Conservation (phyloP, 2,329 filamentous ascomycete genomes). For the Colletotrichum sp. region DNA sequence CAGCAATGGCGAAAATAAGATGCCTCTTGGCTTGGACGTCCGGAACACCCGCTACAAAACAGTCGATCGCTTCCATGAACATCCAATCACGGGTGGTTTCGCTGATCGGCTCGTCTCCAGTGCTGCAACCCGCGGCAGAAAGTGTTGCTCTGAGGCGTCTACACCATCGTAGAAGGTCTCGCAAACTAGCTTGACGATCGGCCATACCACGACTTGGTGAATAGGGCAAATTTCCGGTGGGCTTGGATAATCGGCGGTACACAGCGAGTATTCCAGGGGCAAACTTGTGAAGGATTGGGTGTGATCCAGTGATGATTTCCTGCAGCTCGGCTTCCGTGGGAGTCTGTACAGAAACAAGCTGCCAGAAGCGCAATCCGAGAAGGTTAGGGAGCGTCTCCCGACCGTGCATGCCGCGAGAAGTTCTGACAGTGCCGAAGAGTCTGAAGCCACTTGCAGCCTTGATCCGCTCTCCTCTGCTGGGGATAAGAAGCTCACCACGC, state of each 20-base stretch:
- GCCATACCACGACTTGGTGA: constrained; percentile 50
- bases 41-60: constrained; percentile 83
- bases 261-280: constrained; percentile 64
- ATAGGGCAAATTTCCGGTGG: constrained; percentile 31
- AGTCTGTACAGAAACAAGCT: constrained; percentile 71
- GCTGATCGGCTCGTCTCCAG: constrained; percentile 72
- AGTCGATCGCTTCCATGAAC: constrained; percentile 92
- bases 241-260: constrained; percentile 56
- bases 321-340: constrained; percentile 74
- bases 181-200: constrained; percentile 65
- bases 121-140: constrained; percentile 61
- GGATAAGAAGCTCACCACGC: constrained; percentile 86
- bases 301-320: constrained; percentile 73
- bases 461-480: constrained; percentile 85
- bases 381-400: constrained; percentile 73
- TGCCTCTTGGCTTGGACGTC: constrained; percentile 64
- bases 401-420: constrained; percentile 70
- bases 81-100: constrained; percentile 80
- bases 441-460: constrained; percentile 85
- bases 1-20: constrained; percentile 75
- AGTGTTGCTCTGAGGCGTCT: constrained; percentile 74
- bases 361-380: constrained; percentile 88
- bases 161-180: constrained; percentile 93
- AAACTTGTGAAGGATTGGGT: constrained; percentile 72
- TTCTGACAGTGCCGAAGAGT: constrained; percentile 90